phyloP scores from a whole-genome alignment of 768 basidiomycete species.

The Pulveroboletus frians region DNA sequence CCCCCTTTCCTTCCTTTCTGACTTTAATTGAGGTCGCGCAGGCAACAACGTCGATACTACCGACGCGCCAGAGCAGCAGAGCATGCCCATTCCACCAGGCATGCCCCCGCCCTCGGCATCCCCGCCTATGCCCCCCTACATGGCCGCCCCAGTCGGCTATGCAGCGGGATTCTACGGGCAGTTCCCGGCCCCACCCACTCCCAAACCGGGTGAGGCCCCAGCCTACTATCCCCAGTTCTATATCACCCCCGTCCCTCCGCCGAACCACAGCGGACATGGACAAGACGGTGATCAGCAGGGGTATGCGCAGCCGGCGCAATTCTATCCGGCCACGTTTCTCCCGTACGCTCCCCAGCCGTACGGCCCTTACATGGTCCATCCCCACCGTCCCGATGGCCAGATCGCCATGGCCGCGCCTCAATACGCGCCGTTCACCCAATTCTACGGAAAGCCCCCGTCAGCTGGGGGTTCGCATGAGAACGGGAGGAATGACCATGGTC shows the following conservation, averaged over 20 bases:
- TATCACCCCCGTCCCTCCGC: conserved; percentile 42
- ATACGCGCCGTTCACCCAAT: conserved; percentile 36
- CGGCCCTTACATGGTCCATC: conserved; percentile 44
- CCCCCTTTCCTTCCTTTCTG: conserved; percentile 30
- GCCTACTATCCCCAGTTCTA: conserved; percentile 50
- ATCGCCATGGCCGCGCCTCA: conserved; percentile 31
- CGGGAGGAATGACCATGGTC: conserved; percentile 26
- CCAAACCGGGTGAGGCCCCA: conserved; percentile 49
- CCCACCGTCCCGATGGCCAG: conserved; percentile 39
- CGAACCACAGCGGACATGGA: conserved; percentile 34
- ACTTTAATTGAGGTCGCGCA: conserved; percentile 53
- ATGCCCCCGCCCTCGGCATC: conserved; percentile 40
- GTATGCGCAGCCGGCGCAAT: conserved; percentile 39
- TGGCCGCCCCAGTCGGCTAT: conserved; percentile 47
- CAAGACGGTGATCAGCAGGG: conserved; percentile 40
- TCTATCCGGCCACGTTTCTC: conserved; percentile 45
- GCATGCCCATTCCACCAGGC: conserved; percentile 39
- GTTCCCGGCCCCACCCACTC: conserved; percentile 43
- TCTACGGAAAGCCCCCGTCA: conserved; percentile 38
- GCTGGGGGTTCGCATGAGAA: conserved; percentile 29
- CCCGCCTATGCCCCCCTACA: conserved; percentile 46
- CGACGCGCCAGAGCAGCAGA: conserved; percentile 41
- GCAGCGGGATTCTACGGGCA: conserved; percentile 53
- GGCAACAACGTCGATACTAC: conserved; percentile 45
- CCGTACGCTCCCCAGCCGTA: conserved; percentile 45